These are phyloP conservation scores for Nyssa sinensis DNA, from an alignment of 148 eudicot genomes.

Conservation along the genomic window DNA sequence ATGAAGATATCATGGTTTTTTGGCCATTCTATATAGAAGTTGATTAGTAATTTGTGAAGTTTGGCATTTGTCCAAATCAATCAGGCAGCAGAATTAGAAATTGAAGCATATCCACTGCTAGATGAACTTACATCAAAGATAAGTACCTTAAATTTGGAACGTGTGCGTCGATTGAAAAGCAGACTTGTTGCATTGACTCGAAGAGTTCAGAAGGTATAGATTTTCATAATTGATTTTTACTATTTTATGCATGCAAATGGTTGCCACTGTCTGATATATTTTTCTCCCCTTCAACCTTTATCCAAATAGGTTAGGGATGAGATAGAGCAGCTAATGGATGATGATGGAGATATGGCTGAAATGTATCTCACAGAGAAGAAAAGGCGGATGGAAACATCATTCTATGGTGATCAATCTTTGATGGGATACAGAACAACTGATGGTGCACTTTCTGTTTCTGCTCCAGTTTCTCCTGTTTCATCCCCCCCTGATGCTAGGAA, in stretches of 20 bases:
- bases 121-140: conserved; percentile 96
- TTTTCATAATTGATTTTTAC: neutral
- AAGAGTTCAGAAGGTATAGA: conserved; percentile 86
- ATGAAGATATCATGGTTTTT: neutral
- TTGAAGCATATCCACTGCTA: conserved; percentile 95
- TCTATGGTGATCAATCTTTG: conserved; percentile 76
- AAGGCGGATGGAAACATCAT: conserved; percentile 62
- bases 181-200: conserved; percentile 91
- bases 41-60: neutral
- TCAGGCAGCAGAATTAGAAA: conserved; percentile 91
- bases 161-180: conserved; percentile 90
- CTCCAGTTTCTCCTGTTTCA: conserved; percentile 92
- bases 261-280: neutral
- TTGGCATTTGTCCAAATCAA: conserved; percentile 12
- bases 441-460: conserved; percentile 61
- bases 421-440: conserved; percentile 66
- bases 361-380: conserved; percentile 98
- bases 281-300: neutral
- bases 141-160: conserved; percentile 88
- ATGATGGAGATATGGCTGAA: conserved; percentile 99
- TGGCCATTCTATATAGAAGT: neutral
- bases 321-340: conserved; percentile 99
- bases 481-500: conserved; percentile 69
- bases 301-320: conserved; percentile 84
- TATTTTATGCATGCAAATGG: conserved; percentile 4